These are phyloP conservation scores for Murraya koenigii DNA, from an alignment of 345 rosid genomes.

Conservation along the genomic window DNA sequence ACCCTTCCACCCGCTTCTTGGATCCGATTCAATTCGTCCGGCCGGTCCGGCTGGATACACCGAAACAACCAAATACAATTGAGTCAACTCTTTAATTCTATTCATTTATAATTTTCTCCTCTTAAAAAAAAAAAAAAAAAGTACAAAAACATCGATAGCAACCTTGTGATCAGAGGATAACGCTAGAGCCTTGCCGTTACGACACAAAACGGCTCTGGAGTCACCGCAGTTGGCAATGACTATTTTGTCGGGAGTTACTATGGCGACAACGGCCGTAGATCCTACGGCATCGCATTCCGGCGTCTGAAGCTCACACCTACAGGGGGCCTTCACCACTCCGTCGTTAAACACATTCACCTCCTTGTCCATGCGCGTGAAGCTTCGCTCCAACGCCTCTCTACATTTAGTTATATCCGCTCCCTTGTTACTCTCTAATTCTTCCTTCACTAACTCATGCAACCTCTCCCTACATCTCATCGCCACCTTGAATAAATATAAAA, in stretches of 20 bases:
- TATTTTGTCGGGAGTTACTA: slow-evolving; percentile 63
- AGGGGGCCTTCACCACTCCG: slow-evolving; percentile 21
- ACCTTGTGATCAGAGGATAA: slow-evolving; percentile 92
- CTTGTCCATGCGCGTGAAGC: slow-evolving; percentile 65
- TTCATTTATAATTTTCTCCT: neutral
- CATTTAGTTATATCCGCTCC: slow-evolving; percentile 35
- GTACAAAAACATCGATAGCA: too few species aligned
- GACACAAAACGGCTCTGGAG: slow-evolving; percentile 85
- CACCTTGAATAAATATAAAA: slow-evolving; percentile 34
- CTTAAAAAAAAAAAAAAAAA: too few species aligned
- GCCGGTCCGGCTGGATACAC: slow-evolving; percentile 74
- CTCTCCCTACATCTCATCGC: slow-evolving; percentile 59
- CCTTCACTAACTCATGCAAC: slow-evolving; percentile 59
- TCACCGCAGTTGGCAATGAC: slow-evolving; percentile 90
- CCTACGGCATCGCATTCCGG: slow-evolving; percentile 84
- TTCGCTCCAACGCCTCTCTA: slow-evolving; percentile 53
- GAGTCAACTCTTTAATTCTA: neutral
- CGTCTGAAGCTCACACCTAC: slow-evolving; percentile 66
- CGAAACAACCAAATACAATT: neutral
- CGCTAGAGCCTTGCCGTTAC: slow-evolving; percentile 67
- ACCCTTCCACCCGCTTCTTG: slow-evolving; percentile 84
- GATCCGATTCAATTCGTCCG: slow-evolving; percentile 77
- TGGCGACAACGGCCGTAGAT: slow-evolving; percentile 80
- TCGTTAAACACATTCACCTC: slow-evolving; percentile 38
- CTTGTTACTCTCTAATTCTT: slow-evolving; percentile 26